Evolutionary conservation across 192 early-diverging fungal species (phyloP).

Genomic region (Phycomyces blakesleeanus): DNA sequence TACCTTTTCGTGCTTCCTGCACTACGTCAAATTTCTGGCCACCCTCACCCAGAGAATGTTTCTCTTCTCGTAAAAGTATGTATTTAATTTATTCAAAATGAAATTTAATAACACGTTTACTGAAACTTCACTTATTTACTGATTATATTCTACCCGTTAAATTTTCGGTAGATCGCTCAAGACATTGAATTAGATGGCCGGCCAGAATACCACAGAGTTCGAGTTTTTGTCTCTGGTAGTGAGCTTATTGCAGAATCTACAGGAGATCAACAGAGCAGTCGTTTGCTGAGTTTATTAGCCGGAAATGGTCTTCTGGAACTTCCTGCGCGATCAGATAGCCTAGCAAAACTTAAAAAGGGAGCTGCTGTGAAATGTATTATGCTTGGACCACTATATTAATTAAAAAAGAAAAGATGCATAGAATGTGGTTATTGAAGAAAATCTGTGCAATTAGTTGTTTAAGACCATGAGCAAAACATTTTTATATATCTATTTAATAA

Average conservation of each 20-base stretch:
- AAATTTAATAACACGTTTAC: not conserved
- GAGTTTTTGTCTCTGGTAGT: conserved; percentile 33
- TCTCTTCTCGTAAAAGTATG: conserved; percentile 59
- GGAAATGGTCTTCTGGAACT: conserved; percentile 81
- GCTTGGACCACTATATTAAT: conserved; percentile 43
- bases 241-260: conserved; percentile 55
- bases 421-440: no score
- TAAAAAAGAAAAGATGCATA: not conserved
- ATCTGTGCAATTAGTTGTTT: no score
- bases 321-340: conserved; percentile 45
- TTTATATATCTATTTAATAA: no score
- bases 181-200: conserved; percentile 57
- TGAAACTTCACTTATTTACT: not conserved
- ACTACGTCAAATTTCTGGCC: conserved; percentile 74
- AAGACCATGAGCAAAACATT: no score
- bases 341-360: conserved; percentile 34
- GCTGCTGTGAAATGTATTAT: conserved; percentile 48
- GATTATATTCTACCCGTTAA: not conserved
- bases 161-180: conserved; percentile 40
- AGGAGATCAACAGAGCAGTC: conserved; percentile 74
- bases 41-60: conserved; percentile 45
- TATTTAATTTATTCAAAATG: not conserved
- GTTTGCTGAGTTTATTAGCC: conserved; percentile 69
- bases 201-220: conserved; percentile 65
- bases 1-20: conserved; percentile 88